Evolutionary conservation across 2,329 filamentous ascomycete species (phyloP), one percentile per base, ranked within the genome.

Genomic region (Waltergamsia citrina): DNA sequence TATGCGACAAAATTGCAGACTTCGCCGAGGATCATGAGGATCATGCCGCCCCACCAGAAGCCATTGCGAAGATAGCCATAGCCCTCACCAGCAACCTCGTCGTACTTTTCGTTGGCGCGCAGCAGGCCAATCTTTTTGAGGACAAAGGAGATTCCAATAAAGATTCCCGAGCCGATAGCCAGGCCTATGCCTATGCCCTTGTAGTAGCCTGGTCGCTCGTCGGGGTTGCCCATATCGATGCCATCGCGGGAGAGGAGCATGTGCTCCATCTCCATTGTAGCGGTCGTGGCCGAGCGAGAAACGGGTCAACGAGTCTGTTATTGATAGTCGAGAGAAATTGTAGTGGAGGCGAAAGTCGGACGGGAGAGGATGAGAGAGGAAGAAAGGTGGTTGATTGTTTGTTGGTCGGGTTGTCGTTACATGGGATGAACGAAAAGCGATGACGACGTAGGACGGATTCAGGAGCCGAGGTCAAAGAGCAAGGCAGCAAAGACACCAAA

Each of bases 1-100:
- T 96, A 96, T 35, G 92, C 92, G 53, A 90, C 85, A 55, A 96
- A 94, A 61, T 98, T 98, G 74, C 86, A 94, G 37, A 94, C 76
- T 59, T 98, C 92, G 46, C 92, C 92, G 28, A 96, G 49, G 47
- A 96, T 94, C 92, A 98, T 96, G 38, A 96, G 70, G 1, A 67
- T 87, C 92, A 98, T 96, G 47, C 92, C 92, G 2, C 66, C 59
- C 92, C 92, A 98, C 92, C 92, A 98, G 65, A 74, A 94, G 15
- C 68, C 68, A 51, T 96, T 96, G 64, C 94, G 94, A 48, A 98
- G 75, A 56, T 96, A 98, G 41, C 90, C 88, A 56, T 96, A 96
- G 37, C 92, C 92, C 59, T 96, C 90, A 39, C 92, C 92, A 1
- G 92, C 88, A 44, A 85, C 85, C 60, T 96, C 87, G 41, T 94